Base-by-base conservation (phyloP, 2,329 filamentous ascomycete genomes). In the Botryotinia convoluta region DNA sequence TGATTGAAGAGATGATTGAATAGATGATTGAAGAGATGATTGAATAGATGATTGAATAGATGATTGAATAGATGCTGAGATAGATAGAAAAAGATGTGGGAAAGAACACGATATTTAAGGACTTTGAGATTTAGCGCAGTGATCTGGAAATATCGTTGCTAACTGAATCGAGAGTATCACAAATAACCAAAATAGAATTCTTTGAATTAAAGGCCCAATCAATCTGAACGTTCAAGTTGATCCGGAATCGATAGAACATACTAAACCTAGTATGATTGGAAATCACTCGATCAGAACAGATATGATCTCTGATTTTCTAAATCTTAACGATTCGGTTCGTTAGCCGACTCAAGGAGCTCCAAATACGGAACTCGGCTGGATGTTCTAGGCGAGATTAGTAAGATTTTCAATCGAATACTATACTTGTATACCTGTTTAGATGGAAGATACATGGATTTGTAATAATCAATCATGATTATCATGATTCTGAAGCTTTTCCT, bases 391-490 rank as follows among this genome's bases (percentile, higher is more conserved):
- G 51, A 57, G 51, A 4, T 26, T 29, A 3, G 51, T 29, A 18
- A 57, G 3, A 57, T 18, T 29, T n/a, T 18, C 14, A 18, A 3
- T 57, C 26, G 18, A 3, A 7, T 3, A 29, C 12, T 8, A 18
- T 29, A 18, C 14, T 1, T 16, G 51, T 18, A 7, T 29, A 57
- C 14, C 1, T 57, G 2, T n/a, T 29, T 3, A 57, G n/a, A 8
- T 57, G 0, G 3, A 18, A 29, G 1, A 14, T 18, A 29, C n/a
- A n/a, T 3, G 0, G n/a, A 29, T 57, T 29, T 8, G n/a, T 18
- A 57, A 57, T 8, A 57, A 3, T 7, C 3, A 57, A 57, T 4
- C 0, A 29, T 57, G 1, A 9, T 29, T 3, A 29, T 57, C 14
- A 29, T 29, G 1, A 18, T 29, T 9, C 51, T 29, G 6, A 3